These are phyloP conservation scores for Nothophytophthora sp. DNA, from an alignment of 352 stramenopile genomes.

Conservation along the genomic window DNA sequence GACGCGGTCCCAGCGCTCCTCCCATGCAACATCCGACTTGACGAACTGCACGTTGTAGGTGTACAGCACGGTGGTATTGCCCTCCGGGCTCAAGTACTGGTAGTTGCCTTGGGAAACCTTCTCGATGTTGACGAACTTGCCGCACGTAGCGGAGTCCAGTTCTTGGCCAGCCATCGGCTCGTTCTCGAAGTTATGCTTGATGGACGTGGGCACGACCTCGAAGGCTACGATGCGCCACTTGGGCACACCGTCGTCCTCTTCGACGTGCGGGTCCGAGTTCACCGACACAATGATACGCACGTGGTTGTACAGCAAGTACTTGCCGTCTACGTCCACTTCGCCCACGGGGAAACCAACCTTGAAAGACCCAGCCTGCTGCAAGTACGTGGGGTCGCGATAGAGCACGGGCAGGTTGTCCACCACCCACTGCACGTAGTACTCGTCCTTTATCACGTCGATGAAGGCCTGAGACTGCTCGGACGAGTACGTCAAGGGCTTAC, in stretches of 20 bases:
- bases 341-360: conserved; percentile 94
- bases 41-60: conserved; percentile 99
- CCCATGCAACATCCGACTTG: conserved; percentile 94
- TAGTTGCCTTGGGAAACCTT: conserved; percentile 81
- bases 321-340: conserved; percentile 88
- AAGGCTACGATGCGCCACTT: conserved; percentile 95
- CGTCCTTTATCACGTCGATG: conserved; percentile 92
- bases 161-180: conserved; percentile 78
- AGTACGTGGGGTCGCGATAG: conserved; percentile 79
- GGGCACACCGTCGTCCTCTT: conserved; percentile 42
- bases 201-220: conserved; percentile 95
- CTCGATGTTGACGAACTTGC: conserved; percentile 90
- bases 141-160: conserved; percentile 79
- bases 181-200: conserved; percentile 92
- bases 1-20: conserved; percentile 99
- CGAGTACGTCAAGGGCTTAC: conserved; percentile 85
- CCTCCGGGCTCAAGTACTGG: conserved; percentile 75
- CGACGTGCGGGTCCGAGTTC: conserved; percentile 82
- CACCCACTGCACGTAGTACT: conserved; percentile 96
- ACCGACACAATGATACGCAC: conserved; percentile 95
- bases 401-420: conserved; percentile 92
- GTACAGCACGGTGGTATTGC: conserved; percentile 93
- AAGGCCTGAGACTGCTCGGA: conserved; percentile 81
- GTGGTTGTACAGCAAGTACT: conserved; percentile 99
- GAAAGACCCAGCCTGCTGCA: conserved; percentile 68